Conservation (phyloP, 768 basidiomycete species). For the Strobilomyces dryophilus region DNA sequence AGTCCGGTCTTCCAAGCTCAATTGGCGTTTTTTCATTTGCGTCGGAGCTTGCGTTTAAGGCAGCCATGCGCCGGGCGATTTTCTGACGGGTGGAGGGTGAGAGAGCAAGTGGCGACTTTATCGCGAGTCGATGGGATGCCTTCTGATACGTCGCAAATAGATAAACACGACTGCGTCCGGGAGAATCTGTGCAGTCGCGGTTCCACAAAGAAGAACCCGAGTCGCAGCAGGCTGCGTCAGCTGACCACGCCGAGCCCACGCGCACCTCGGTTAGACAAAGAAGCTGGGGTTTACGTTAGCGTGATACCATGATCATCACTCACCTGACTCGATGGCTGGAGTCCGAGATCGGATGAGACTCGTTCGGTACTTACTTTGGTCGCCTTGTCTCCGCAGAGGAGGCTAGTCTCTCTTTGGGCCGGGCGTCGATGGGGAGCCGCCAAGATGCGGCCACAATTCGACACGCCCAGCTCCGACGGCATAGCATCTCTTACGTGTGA, state of each 20-base stretch:
- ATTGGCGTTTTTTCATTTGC: constrained; percentile 10
- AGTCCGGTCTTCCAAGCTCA: neutral
- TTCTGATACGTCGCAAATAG: neutral
- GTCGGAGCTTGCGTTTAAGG: neutral
- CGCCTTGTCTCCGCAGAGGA: constrained; percentile 9
- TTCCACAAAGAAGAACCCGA: neutral
- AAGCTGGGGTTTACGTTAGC: neutral
- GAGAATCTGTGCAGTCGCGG: neutral
- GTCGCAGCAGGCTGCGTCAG: neutral
- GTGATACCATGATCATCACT: neutral
- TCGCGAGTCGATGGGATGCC: neutral
- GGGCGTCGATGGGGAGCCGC: neutral
- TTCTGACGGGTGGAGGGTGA: neutral
- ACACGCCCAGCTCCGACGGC: no score
- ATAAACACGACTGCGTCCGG: constrained; percentile 1
- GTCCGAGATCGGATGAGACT: neutral
- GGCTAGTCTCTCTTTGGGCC: neutral
- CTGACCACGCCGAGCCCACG: neutral
- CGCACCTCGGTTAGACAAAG: neutral
- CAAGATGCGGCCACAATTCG: neutral
- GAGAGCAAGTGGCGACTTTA: neutral
- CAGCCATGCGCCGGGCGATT: constrained; percentile 3
- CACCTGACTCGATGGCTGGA: constrained; percentile 3
- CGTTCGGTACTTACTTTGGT: neutral
- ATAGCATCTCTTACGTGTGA: no score